Conservation (phyloP, 192 early-diverging fungal genomes). For the Coemansia brasiliensis region DNA sequence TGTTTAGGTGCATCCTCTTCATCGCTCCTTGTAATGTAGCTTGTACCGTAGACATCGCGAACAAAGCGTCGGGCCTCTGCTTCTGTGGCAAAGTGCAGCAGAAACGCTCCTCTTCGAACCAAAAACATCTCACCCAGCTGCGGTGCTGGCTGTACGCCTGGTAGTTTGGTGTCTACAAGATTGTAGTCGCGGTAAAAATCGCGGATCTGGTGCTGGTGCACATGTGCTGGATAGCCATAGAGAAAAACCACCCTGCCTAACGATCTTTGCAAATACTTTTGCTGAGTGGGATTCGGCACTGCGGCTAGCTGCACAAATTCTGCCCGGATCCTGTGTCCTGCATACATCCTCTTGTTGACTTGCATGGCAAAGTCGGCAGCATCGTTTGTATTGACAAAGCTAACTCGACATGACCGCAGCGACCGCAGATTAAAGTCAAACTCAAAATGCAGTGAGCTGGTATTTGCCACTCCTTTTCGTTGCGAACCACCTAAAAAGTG, state of each 20-base stretch:
- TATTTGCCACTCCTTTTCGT: not conserved
- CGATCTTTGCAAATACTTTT: slow-evolving; percentile 26
- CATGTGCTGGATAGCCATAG: slow-evolving; percentile 40
- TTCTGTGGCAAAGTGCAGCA: slow-evolving; percentile 34
- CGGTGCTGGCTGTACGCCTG: slow-evolving; percentile 44
- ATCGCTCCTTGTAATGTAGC: slow-evolving; percentile 15
- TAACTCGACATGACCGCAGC: slow-evolving; percentile 30
- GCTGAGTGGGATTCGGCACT: slow-evolving; percentile 21
- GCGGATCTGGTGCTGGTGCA: slow-evolving; percentile 30
- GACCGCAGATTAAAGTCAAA: slow-evolving; percentile 29
- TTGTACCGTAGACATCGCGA: slow-evolving; percentile 30
- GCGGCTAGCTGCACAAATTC: slow-evolving; percentile 21
- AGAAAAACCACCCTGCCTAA: slow-evolving; percentile 36
- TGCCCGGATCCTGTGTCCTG: slow-evolving; percentile 13
- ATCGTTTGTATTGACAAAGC: slow-evolving; percentile 20
- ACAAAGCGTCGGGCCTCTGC: slow-evolving; percentile 43
- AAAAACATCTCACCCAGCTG: slow-evolving; percentile 32
- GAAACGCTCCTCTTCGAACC: slow-evolving; percentile 33
- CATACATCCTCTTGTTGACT: slow-evolving; percentile 18
- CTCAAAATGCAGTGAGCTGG: slow-evolving; percentile 34
- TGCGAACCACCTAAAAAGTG: slow-evolving; percentile 3
- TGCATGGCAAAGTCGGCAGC: slow-evolving; percentile 22
- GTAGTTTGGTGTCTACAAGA: slow-evolving; percentile 38
- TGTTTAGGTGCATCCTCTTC: not conserved
- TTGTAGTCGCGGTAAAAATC: slow-evolving; percentile 36